A percentile compares a stretch with the other conserved stretches of the same genome.
phyloP scores from a whole-genome alignment of 192 early-diverging fungal genomes.

The Umbelopsis vinacea region DNA sequence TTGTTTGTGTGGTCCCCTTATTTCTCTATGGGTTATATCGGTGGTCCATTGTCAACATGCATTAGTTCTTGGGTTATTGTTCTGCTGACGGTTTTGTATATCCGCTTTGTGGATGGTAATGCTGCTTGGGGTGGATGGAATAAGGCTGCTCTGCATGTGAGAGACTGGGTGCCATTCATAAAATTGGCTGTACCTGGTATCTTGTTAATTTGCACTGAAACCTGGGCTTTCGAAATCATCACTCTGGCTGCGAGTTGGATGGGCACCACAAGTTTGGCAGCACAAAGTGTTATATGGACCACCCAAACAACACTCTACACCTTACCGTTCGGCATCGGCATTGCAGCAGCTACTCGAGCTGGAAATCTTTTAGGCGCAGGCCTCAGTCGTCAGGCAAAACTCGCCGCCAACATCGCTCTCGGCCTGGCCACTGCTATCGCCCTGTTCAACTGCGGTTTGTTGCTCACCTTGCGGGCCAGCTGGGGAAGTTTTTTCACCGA shows the following conservation, averaged over 20 bases:
- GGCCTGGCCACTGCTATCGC: constrained; percentile 51
- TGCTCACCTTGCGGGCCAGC: constrained; percentile 52
- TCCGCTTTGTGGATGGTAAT: constrained; percentile 52
- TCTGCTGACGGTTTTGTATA: constrained; percentile 57
- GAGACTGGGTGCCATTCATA: constrained; percentile 54
- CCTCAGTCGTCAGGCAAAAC: constrained; percentile 53
- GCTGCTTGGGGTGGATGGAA: constrained; percentile 75
- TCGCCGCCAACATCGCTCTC: constrained; percentile 57
- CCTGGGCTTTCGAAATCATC: constrained; percentile 68
- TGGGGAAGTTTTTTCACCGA: constrained; percentile 76
- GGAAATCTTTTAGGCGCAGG: constrained; percentile 63
- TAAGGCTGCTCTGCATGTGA: constrained; percentile 43
- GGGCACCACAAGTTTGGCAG: constrained; percentile 59
- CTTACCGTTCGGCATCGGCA: constrained; percentile 56
- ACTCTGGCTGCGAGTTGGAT: constrained; percentile 69
- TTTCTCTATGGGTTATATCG: constrained; percentile 62
- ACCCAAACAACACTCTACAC: constrained; percentile 56
- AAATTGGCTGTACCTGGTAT: constrained; percentile 76
- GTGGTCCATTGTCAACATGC: constrained; percentile 70
- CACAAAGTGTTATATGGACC: constrained; percentile 62
- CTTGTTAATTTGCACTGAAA: constrained; percentile 76
- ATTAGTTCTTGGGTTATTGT: constrained; percentile 69
- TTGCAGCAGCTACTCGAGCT: constrained; percentile 58
- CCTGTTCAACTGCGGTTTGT: constrained; percentile 46
- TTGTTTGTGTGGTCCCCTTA: constrained; percentile 63